Conservation (phyloP, 805 yeast genomes). For the Yarrowia sp. region DNA sequence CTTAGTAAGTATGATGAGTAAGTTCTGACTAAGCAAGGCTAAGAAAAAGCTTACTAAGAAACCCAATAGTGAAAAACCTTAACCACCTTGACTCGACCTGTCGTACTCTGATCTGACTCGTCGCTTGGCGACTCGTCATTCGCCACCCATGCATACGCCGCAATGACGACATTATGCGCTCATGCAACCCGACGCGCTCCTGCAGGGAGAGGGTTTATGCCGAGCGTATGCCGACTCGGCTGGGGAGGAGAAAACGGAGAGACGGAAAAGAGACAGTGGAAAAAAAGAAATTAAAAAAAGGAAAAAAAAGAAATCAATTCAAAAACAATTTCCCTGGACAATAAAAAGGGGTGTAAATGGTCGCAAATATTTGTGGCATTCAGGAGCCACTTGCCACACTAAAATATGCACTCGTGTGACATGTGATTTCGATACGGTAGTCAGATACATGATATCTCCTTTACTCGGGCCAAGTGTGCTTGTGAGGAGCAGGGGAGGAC, state of each 20-base stretch:
- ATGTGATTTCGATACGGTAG: not conserved
- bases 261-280: not conserved
- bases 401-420: not conserved
- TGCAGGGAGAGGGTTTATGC: not conserved
- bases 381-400: not conserved
- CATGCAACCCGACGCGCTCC: not conserved
- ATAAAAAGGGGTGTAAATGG: no score
- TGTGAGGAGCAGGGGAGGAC: conserved; percentile 6
- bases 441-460: not conserved
- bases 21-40: no score
- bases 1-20: no score
- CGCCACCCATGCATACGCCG: no score
- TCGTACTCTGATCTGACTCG: no score
- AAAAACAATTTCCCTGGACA: no score
- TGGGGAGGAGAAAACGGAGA: no score
- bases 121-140: no score
- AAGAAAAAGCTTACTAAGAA: no score
- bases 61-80: not conserved
- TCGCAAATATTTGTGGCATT: no score
- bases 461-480: conserved; percentile 2
- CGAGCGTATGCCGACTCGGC: conserved; percentile 1
- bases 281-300: no score
- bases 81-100: not conserved
- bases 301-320: not conserved
- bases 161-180: not conserved